These are phyloP conservation scores for Oryza meyeriana DNA, from an alignment of 176 grass and related monocot species.

Conservation along the genomic window DNA sequence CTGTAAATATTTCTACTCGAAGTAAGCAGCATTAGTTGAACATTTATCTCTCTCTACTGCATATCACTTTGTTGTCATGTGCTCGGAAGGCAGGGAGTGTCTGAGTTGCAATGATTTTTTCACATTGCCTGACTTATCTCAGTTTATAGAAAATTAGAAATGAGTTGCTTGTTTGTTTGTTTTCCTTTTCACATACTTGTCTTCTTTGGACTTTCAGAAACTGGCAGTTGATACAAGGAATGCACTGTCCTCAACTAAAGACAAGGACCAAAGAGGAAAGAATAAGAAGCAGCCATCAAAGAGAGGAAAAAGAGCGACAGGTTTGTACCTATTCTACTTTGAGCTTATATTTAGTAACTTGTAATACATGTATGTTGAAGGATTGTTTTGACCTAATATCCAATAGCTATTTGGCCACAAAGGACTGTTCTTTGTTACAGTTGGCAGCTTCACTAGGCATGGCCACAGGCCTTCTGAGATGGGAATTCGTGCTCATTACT, in stretches of 20 bases:
- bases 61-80: constrained; percentile 2
- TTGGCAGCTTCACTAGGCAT: background rate
- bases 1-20: constrained; percentile 2
- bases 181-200: background rate
- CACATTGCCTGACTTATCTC: background rate
- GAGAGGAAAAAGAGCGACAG: constrained; percentile 39
- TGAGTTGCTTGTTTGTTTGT: background rate
- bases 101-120: background rate
- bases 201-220: constrained; percentile 38
- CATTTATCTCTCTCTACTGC: background rate
- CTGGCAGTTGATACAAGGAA: constrained; percentile 17
- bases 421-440: constrained; percentile 9
- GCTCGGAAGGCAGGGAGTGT: background rate
- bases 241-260: constrained; percentile 31
- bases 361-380: constrained; percentile 14
- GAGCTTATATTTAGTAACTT: constrained; percentile 15
- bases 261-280: constrained; percentile 35
- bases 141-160: constrained; percentile 16
- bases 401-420: constrained; percentile 25
- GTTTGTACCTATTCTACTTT: constrained; percentile 43
- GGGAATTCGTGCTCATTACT: background rate
- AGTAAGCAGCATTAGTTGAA: background rate
- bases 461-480: background rate
- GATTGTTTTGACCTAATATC: background rate
- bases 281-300: constrained; percentile 40